phyloP scores from a whole-genome alignment of 306 rosid genomes.

The Ziziphus jujuba region DNA sequence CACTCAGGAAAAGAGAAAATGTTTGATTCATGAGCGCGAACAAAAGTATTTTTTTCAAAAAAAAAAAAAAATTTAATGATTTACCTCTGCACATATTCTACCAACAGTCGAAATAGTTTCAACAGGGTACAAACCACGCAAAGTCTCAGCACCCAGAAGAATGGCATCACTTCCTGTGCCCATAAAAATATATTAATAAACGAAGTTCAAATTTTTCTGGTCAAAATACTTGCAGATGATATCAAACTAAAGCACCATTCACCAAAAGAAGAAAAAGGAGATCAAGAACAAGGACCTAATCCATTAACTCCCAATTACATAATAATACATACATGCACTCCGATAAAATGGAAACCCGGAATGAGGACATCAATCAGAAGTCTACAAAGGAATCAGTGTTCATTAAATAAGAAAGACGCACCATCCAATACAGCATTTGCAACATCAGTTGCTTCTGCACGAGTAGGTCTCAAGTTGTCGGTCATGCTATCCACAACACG shows the following conservation, averaged over 20 bases:
- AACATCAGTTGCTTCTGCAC: slow-evolving; percentile 99
- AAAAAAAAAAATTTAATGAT: slow-evolving; percentile 1
- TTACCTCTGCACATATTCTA: slow-evolving; percentile 91
- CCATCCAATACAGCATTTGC: slow-evolving; percentile 99
- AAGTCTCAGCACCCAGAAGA: slow-evolving; percentile 96
- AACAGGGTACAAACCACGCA: slow-evolving; percentile 91
- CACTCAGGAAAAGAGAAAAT: neutral
- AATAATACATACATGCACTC: neutral
- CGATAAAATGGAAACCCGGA: neutral
- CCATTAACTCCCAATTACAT: slow-evolving; percentile 1
- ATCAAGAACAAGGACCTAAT: slow-evolving; percentile 1
- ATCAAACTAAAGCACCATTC: slow-evolving; percentile 8
- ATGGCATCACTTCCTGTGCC: slow-evolving; percentile 94
- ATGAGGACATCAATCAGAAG: neutral
- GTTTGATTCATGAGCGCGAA: neutral
- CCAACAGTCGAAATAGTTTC: slow-evolving; percentile 97
- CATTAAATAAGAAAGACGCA: slow-evolving; percentile 25
- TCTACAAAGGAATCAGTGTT: neutral
- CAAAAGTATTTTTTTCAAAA: neutral
- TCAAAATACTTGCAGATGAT: slow-evolving; percentile 9
- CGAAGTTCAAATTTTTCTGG: neutral
- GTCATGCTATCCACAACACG: slow-evolving; percentile 99
- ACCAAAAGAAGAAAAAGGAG: slow-evolving; percentile 4
- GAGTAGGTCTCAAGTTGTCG: slow-evolving; percentile 95
- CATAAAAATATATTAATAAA: neutral